A percentile compares a stretch with the other conserved stretches of the same genome.
phyloP scores from a whole-genome alignment of 1,284 basidiomycete genomes.

The Puccinia triticina region DNA sequence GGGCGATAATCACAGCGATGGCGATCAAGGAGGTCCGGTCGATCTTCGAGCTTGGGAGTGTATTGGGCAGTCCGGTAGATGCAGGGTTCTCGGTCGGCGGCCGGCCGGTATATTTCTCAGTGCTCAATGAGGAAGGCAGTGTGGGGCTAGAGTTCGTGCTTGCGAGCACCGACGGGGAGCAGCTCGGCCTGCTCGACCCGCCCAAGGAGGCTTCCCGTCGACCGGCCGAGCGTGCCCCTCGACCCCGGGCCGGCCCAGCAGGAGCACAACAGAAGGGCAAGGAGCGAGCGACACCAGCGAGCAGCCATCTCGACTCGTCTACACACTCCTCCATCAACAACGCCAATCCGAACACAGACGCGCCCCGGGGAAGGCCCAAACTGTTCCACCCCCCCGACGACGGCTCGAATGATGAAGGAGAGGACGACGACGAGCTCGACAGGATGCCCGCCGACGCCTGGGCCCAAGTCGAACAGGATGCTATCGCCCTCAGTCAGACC shows the following conservation, averaged over 20 bases:
- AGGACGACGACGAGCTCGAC: constrained; percentile 34
- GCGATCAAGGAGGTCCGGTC: constrained; percentile 47
- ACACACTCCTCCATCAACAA: neutral
- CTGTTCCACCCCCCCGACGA: neutral
- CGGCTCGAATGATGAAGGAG: neutral
- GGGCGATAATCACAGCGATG: constrained; percentile 34
- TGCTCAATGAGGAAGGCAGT: constrained; percentile 19
- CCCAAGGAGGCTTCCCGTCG: neutral
- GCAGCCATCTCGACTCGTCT: constrained; percentile 1
- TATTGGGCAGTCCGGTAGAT: constrained; percentile 38
- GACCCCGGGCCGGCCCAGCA: neutral
- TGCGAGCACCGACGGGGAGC: constrained; percentile 41
- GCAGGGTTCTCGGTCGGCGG: constrained; percentile 42
- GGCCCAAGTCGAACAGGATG: constrained; percentile 39
- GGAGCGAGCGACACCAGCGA: neutral
- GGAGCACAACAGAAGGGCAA: neutral
- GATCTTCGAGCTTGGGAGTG: constrained; percentile 44
- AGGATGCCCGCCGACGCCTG: constrained; percentile 5
- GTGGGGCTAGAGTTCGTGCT: constrained; percentile 37
- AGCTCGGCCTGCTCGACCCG: constrained; percentile 16
- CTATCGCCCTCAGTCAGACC: constrained; percentile 8
- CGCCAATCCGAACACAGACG: neutral
- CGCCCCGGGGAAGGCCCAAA: neutral
- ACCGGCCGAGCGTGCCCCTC: neutral
- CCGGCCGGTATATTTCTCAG: constrained; percentile 47